These are phyloP conservation scores for Truncatella angustata DNA, from an alignment of 2,329 filamentous ascomycete genomes.

Conservation along the genomic window DNA sequence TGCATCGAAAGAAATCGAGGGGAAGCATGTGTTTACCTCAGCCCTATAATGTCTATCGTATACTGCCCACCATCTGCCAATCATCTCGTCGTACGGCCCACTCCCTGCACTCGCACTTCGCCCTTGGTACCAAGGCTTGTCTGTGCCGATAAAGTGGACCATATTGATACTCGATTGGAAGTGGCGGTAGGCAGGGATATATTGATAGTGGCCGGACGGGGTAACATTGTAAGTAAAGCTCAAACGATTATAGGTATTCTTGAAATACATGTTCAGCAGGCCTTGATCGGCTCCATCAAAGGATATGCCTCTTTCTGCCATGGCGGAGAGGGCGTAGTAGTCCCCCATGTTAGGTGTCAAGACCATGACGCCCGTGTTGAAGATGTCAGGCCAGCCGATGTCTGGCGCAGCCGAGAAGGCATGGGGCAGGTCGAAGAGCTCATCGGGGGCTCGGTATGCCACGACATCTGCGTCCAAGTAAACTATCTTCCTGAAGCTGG, in stretches of 20 bases:
- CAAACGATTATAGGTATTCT: conserved; percentile 77
- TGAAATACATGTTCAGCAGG: conserved; percentile 91
- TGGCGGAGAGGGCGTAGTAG: conserved; percentile 78
- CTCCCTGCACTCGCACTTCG: conserved; percentile 52
- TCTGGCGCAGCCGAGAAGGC: conserved; percentile 77
- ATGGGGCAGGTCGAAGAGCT: conserved; percentile 71
- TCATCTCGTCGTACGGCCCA: conserved; percentile 76
- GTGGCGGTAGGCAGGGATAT: conserved; percentile 90
- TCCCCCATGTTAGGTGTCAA: conserved; percentile 82
- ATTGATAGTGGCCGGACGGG: conserved; percentile 95
- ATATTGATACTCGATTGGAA: conserved; percentile 87
- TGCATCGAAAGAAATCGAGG: not conserved
- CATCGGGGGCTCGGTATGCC: conserved; percentile 85
- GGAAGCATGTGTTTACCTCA: conserved; percentile 37
- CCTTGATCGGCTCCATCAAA: conserved; percentile 98
- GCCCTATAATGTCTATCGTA: conserved; percentile 81
- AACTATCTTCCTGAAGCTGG: conserved; percentile 86
- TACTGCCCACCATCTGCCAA: conserved; percentile 89
- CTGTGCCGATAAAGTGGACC: conserved; percentile 89
- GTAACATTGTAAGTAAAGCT: conserved; percentile 98
- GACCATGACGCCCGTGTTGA: conserved; percentile 98
- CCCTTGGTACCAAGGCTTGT: conserved; percentile 83
- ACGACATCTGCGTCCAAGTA: conserved; percentile 95
- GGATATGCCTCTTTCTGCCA: conserved; percentile 83
- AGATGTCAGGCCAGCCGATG: conserved; percentile 96